Evolutionary conservation across 2,329 filamentous ascomycete genomes (phyloP), one percentile per base, ranked within the genome.

Genomic region (Tolypocladium cylindrosporum): DNA sequence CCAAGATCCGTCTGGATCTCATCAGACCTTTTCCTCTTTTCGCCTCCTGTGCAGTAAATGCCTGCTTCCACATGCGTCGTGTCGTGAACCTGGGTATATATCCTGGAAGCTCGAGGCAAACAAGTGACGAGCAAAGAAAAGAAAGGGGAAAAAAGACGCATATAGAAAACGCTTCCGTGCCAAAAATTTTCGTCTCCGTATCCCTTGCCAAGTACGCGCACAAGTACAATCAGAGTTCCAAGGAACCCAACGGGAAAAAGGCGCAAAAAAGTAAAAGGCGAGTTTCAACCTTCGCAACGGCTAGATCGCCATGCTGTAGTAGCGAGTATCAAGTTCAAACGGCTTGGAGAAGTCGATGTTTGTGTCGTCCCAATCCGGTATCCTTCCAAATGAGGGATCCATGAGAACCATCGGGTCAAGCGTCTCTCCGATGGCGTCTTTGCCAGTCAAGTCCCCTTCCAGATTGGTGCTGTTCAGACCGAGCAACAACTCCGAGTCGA

Each of bases 301-400:
- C 45, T 50, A 50, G 27, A 50, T 65, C 52, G 69, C 66, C 64
- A 75, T 67, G 14, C 66, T 69, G 61, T 74, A 75, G 19, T 66
- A 62, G 57, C 67, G 68, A 52, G 74, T 74, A 59, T 85, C 81
- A 57, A 85, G 70, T 61, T 74, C 65, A 61, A 83, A 81, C 0
- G 79, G 75, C 67, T 84, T 83, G 56, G 72, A 72, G 61, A 82
- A 81, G 64, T 81, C 77, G 0, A 69, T 66, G 4, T 74, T 66
- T 42, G 79, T 66, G n/a, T 83, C 78, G 41, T 83, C 80, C 77
- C 80, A 81, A 59, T 73, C 69, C 9, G 69, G 63, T 50, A 62
- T 59, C n/a, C 65, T 63, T 4, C 59, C 58, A 7, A 57, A 58
- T 27, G 64, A 43, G 19, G 63, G 57, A 36, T 71, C 64, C 39